A percentile compares a stretch with the other conserved stretches of the same genome.
These are phyloP conservation scores for Entomortierella parvispora DNA, from an alignment of 192 early-diverging fungal species.

Conservation along the genomic window DNA sequence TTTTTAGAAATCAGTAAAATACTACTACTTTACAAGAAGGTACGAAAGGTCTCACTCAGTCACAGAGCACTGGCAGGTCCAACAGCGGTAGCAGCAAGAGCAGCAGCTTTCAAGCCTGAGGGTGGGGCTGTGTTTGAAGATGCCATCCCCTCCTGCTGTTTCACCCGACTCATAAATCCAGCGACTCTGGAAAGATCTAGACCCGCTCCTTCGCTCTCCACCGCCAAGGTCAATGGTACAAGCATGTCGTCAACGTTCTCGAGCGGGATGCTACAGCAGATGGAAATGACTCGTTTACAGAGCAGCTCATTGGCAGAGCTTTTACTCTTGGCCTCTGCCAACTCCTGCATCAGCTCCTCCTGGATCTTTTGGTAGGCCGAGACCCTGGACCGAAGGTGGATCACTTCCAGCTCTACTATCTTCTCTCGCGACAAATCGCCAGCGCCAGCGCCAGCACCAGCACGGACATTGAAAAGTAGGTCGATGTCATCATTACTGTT, in stretches of 20 bases:
- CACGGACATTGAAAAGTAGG: constrained; percentile 14
- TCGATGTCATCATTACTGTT: constrained; percentile 33
- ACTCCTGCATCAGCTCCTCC: constrained; percentile 63
- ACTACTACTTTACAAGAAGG: too few species aligned
- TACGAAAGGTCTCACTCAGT: too few species aligned
- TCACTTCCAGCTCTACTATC: constrained; percentile 41
- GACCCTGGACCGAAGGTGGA: constrained; percentile 47
- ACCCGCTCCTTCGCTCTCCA: constrained; percentile 75
- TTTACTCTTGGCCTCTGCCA: constrained; percentile 62
- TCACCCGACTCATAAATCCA: constrained; percentile 60
- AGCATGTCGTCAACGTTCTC: constrained; percentile 85
- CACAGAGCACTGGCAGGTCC: background rate
- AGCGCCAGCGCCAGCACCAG: background rate
- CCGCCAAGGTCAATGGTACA: constrained; percentile 76
- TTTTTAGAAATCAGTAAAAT: too few species aligned
- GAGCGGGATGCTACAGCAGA: constrained; percentile 83
- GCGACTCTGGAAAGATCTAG: constrained; percentile 57
- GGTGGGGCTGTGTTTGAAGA: background rate
- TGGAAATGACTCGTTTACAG: constrained; percentile 86
- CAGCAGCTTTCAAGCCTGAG: background rate
- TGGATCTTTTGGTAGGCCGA: constrained; percentile 52
- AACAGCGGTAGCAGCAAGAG: background rate
- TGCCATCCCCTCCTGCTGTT: constrained; percentile 38
- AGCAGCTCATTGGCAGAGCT: constrained; percentile 75
- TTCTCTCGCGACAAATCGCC: constrained; percentile 19